phyloP scores from a whole-genome alignment of 2,329 filamentous ascomycete species.

The Pseudocercospora eumusae region DNA sequence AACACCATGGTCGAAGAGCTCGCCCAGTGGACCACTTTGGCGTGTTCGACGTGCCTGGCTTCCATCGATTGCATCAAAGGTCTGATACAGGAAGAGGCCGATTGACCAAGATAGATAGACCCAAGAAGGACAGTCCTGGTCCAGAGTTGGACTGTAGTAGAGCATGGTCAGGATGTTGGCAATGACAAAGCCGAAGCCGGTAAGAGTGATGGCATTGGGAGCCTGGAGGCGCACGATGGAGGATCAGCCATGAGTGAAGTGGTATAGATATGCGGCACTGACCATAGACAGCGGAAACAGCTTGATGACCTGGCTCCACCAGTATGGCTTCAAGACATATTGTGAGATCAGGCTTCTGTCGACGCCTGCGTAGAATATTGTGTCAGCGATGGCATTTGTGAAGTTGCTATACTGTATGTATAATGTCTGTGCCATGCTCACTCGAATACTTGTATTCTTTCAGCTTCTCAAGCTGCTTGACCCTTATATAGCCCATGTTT shows the following conservation, averaged over 20 bases:
- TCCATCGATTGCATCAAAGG: constrained; percentile 95
- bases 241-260: not conserved
- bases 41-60: constrained; percentile 88
- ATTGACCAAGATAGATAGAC: constrained; percentile 91
- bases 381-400: no score
- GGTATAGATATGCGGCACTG: not conserved
- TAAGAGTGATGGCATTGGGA: constrained; percentile 74
- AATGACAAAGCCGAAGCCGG: constrained; percentile 86
- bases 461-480: constrained; percentile 83
- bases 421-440: constrained; percentile 15
- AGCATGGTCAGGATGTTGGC: constrained; percentile 86
- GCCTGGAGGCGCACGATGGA: constrained; percentile 47
- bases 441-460: constrained; percentile 85
- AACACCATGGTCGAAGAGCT: constrained; percentile 96
- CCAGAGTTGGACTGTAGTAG: constrained; percentile 93
- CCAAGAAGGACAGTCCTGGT: constrained; percentile 91
- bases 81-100: constrained; percentile 94
- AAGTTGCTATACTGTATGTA: no score
- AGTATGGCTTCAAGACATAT: constrained; percentile 97
- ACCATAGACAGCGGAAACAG: constrained; percentile 90
- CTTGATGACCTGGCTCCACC: constrained; percentile 90
- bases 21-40: constrained; percentile 90
- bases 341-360: constrained; percentile 87
- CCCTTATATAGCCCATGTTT: constrained; percentile 89
- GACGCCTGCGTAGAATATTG: constrained; percentile 59